Percentiles rank a stretch among this genome's conserved stretches.
Conservation (phyloP, 2,329 filamentous ascomycete genomes). For the Aspergillus ibericus region DNA sequence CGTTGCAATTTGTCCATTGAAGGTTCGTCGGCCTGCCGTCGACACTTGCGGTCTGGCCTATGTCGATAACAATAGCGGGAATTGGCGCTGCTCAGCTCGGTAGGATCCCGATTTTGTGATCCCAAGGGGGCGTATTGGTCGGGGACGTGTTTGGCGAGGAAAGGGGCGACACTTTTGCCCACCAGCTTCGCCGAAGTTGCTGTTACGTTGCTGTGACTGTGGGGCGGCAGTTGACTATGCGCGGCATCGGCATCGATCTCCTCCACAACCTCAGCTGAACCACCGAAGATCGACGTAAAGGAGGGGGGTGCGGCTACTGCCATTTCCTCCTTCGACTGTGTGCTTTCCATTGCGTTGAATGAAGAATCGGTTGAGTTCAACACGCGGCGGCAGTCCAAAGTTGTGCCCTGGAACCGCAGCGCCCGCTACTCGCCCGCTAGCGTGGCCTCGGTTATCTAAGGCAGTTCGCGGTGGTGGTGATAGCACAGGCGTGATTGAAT, state of each 20-base stretch:
- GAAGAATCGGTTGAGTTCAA: background rate
- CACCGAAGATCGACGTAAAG: constrained; percentile 24
- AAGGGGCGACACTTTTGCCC: constrained; percentile 78
- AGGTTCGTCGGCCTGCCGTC: constrained; percentile 86
- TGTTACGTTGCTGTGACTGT: constrained; percentile 37
- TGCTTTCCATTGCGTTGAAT: constrained; percentile 6
- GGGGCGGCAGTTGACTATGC: constrained; percentile 23
- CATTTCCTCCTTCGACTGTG: background rate
- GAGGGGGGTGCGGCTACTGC: constrained; percentile 7
- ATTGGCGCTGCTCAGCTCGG: constrained; percentile 57
- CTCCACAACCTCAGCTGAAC: constrained; percentile 15
- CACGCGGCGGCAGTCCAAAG: background rate
- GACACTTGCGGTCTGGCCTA: constrained; percentile 88
- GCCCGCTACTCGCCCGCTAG: background rate
- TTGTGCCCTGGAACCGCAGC: background rate
- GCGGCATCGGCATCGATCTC: constrained; percentile 24
- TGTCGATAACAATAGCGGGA: constrained; percentile 97
- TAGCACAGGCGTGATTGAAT: background rate
- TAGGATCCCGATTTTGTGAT: constrained; percentile 23
- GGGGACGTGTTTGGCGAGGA: constrained; percentile 87
- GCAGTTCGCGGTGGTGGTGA: background rate
- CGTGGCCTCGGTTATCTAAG: constrained; percentile 1
- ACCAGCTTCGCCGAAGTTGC: constrained; percentile 61
- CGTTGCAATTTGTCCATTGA: constrained; percentile 95
- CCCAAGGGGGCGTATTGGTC: constrained; percentile 80